Evolutionary conservation across 345 rosid species (phyloP), one percentile per base, ranked within the genome.

Genomic region (Eucalyptus victrix): DNA sequence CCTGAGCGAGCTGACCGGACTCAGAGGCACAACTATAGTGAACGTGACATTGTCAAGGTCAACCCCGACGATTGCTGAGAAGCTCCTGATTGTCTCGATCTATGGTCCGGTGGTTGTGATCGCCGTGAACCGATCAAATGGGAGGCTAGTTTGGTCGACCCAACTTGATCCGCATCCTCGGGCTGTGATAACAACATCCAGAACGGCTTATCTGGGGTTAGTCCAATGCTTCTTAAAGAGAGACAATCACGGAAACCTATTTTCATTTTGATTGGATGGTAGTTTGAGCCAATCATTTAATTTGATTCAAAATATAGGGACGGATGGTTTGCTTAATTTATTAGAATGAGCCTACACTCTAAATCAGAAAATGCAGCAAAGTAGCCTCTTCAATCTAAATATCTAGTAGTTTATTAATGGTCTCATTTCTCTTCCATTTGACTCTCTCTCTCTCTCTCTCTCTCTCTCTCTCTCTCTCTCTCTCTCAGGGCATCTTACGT

Each of bases 81-180:
- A 92, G 62, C 88, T 89, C 42, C 86, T 92, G 88, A 88, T 94
- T 49, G 89, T 95, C 44, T 90, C 92, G 51, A 91, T 95, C 40
- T 91, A 47, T 90, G 93, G 96, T 10, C 94, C 95, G 30, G 93
- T 91, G 26, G 89, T 90, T n/a, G 95, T 91, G 86, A 91, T 94
- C 40, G 92, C 94, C 49, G 87, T 94, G 69, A 21, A 60, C 49
- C 86, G 93, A 89, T 72, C 30, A 62, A 89, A 18, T 14, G 95
- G 94, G 30, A 88, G 87, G 87, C 93, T 93, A 54, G 89, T 91
- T 28, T 95, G 95, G 93, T 86, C 86, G n/a, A 93, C 94, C 18
- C 51, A 58, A 81, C 89, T 95, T 11, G 94, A 93, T 87, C 88
- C 90, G 10, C 90, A 89, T 30, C 89, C 94, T 88, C 51, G 88